Conservation (phyloP, 257 asterid genomes). For the Voacanga thouarsii region DNA sequence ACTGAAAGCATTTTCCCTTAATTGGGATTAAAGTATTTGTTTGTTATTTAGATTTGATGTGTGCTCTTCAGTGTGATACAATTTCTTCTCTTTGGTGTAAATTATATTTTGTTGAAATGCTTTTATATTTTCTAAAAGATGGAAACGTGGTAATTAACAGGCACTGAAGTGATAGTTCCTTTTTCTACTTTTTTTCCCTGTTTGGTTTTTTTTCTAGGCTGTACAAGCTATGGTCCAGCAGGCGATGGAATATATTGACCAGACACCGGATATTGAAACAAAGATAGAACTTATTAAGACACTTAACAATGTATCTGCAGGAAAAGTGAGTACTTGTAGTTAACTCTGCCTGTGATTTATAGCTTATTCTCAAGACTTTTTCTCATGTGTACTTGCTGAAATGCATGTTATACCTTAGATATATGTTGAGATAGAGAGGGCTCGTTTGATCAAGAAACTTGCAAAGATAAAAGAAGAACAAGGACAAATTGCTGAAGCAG, state of each 20-base stretch:
- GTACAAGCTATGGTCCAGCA: slow-evolving; percentile 97
- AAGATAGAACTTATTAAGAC: slow-evolving; percentile 90
- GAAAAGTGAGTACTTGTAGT: slow-evolving; percentile 56
- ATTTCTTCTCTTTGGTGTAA: not conserved
- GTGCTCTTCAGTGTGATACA: not conserved
- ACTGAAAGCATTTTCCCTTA: not conserved
- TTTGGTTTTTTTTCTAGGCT: slow-evolving; percentile 50
- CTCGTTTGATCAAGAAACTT: slow-evolving; percentile 88
- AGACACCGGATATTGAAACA: slow-evolving; percentile 87
- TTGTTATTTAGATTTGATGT: not conserved
- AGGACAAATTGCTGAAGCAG: slow-evolving; percentile 88
- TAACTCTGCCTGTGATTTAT: not conserved
- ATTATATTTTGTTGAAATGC: slow-evolving; percentile 1
- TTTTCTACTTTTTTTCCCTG: not conserved
- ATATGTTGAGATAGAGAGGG: slow-evolving; percentile 97
- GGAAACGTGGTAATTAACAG: not conserved
- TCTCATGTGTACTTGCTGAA: not conserved
- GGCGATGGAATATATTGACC: slow-evolving; percentile 91
- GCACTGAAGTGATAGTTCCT: not conserved
- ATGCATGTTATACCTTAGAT: slow-evolving; percentile 38
- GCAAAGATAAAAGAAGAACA: slow-evolving; percentile 93
- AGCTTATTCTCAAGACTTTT: not conserved
- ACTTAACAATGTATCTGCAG: slow-evolving; percentile 88
- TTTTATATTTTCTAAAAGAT: not conserved
- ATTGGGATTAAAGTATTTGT: not conserved